A percentile compares a stretch with the other conserved stretches of the same genome.
phyloP scores from a whole-genome alignment of 495 filamentous ascomycete genomes.

The Acidomyces sp. region DNA sequence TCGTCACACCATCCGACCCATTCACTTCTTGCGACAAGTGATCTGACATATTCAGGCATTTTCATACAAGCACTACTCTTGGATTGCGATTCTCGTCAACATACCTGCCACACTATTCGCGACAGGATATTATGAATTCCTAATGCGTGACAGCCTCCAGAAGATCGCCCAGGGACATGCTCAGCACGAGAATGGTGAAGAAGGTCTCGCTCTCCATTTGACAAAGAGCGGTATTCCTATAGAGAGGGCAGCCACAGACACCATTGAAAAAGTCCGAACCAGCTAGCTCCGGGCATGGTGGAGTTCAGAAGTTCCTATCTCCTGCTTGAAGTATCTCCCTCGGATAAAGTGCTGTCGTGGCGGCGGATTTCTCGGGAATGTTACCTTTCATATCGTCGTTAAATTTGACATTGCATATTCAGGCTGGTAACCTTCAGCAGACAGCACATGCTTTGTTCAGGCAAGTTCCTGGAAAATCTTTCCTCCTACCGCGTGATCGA shows the following conservation, averaged over 20 bases:
- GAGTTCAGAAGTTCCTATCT: too few relatives aligned
- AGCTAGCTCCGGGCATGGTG: too few relatives aligned
- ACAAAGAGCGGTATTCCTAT: slow-evolving; percentile 27
- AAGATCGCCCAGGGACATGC: slow-evolving; percentile 36
- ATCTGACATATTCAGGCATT: slow-evolving; percentile 22
- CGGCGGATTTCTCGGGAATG: too few relatives aligned
- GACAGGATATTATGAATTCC: slow-evolving; percentile 38
- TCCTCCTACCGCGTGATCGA: too few relatives aligned
- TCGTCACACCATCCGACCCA: slow-evolving; percentile 9
- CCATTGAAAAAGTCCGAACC: slow-evolving; percentile 7
- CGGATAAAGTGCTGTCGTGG: too few relatives aligned
- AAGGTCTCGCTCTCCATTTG: slow-evolving; percentile 37
- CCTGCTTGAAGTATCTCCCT: too few relatives aligned
- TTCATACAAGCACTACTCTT: slow-evolving; percentile 32
- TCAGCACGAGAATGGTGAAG: slow-evolving; percentile 37
- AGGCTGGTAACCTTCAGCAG: too few relatives aligned
- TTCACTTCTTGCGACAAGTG: neutral
- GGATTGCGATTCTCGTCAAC: slow-evolving; percentile 40
- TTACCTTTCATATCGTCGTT: too few relatives aligned
- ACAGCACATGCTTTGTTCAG: too few relatives aligned
- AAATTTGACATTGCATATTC: too few relatives aligned
- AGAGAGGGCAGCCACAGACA: slow-evolving; percentile 3
- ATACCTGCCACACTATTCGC: slow-evolving; percentile 41
- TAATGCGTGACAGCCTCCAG: slow-evolving; percentile 38
- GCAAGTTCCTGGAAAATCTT: too few relatives aligned